Evolutionary conservation across 1,284 basidiomycete genomes (phyloP).

Genomic region (Schizophyllum amplum): DNA sequence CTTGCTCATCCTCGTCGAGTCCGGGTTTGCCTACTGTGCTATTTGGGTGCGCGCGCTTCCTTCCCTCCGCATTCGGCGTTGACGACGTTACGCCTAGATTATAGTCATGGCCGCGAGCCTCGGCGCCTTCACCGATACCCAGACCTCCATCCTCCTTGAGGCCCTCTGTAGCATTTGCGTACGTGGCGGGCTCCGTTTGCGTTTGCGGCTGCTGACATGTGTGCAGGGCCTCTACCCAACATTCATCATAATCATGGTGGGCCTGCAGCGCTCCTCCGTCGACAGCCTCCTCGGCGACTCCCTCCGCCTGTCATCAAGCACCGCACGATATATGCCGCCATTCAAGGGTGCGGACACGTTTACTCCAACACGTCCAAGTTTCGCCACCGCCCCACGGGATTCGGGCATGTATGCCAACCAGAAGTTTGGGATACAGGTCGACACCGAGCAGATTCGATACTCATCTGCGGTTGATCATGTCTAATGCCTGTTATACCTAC

Average conservation of each 20-base stretch:
- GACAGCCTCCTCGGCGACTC: neutral
- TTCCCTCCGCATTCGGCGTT: neutral
- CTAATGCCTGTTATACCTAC: too few relatives aligned
- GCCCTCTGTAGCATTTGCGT: neutral
- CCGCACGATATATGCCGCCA: neutral
- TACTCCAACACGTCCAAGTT: neutral
- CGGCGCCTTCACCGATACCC: constrained; percentile 11
- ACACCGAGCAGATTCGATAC: neutral
- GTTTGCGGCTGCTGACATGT: neutral
- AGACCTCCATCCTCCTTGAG: constrained; percentile 10
- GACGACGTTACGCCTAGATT: neutral
- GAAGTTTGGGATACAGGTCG: neutral
- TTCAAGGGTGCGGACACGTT: neutral
- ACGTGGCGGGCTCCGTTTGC: neutral
- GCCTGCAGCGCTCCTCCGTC: neutral
- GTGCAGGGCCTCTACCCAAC: constrained; percentile 5
- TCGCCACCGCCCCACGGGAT: neutral
- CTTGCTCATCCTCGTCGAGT: constrained; percentile 8
- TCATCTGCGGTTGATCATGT: too few relatives aligned
- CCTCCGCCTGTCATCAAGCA: neutral
- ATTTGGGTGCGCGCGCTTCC: constrained; percentile 4
- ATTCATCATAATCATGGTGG: constrained; percentile 3
- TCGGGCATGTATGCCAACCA: neutral
- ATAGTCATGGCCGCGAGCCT: constrained; percentile 6
- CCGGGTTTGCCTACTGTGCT: constrained; percentile 3